A percentile compares a stretch with the other conserved stretches of the same genome.
Evolutionary conservation across 2,329 filamentous ascomycete species (phyloP).

Genomic region (Elsinoe australis): DNA sequence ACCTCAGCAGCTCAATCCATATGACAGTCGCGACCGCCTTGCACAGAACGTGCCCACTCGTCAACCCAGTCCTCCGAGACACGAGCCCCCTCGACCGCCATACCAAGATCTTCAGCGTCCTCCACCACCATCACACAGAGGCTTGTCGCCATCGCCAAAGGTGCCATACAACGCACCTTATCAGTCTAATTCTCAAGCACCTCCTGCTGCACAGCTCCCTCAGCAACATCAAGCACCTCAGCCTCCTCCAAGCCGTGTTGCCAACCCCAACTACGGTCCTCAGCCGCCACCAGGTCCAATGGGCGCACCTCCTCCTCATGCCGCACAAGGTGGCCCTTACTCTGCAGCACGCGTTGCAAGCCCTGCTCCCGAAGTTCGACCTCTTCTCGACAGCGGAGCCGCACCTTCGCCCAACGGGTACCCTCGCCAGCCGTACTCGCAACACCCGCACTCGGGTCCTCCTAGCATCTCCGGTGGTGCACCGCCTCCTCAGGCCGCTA

Average conservation of each 20-base stretch:
- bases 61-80: conserved; percentile 59
- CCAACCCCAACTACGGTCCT: conserved; percentile 28
- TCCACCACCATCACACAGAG: conserved; percentile 46
- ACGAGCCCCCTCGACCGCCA: conserved; percentile 50
- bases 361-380: conserved; percentile 74
- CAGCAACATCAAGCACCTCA: conserved; percentile 38
- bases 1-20: conserved; percentile 71
- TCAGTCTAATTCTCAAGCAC: conserved; percentile 38
- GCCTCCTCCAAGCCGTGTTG: conserved; percentile 25
- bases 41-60: conserved; percentile 58
- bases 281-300: conserved; percentile 43
- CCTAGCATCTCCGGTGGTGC: conserved; percentile 61
- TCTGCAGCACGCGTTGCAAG: conserved; percentile 56
- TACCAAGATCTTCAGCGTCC: conserved; percentile 34
- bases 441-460: conserved; percentile 57
- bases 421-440: conserved; percentile 70
- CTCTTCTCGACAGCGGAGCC: conserved; percentile 74
- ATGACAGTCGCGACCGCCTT: conserved; percentile 68
- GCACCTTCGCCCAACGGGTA: conserved; percentile 83
- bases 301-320: conserved; percentile 46
- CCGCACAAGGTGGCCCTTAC: conserved; percentile 56
- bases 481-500: conserved; percentile 55
- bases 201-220: conserved; percentile 41
- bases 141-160: conserved; percentile 53
- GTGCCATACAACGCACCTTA: conserved; percentile 47